phyloP scores from a whole-genome alignment of 306 rosid genomes.

The Astragalus glycyphyllos region DNA sequence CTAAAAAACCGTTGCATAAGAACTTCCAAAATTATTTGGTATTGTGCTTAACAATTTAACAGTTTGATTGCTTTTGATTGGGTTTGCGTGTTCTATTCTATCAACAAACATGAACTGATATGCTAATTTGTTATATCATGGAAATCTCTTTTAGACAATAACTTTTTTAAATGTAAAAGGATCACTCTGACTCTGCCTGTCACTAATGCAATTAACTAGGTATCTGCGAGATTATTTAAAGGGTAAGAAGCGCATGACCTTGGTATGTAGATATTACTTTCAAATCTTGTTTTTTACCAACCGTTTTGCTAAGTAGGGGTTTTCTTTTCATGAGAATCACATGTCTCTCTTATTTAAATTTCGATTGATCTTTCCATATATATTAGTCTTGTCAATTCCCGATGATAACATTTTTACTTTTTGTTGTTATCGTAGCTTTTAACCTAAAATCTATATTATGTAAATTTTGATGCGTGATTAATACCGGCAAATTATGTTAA shows the following conservation, averaged over 20 bases:
- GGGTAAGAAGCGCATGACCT: conserved; percentile 93
- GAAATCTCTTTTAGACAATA: conserved; percentile 30
- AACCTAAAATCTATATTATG: conserved; percentile 77
- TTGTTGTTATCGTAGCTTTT: conserved; percentile 58
- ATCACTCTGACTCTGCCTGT: conserved; percentile 35
- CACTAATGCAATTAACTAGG: conserved; percentile 73
- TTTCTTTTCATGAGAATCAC: conserved; percentile 33
- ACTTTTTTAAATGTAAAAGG: conserved; percentile 33
- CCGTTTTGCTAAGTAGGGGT: conserved; percentile 5
- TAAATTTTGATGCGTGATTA: too few relatives aligned
- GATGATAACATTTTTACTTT: conserved; percentile 1
- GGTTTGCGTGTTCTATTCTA: conserved; percentile 11
- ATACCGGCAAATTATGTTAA: too few relatives aligned
- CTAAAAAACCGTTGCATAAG: conserved; percentile 87
- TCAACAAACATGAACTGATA: conserved; percentile 5
- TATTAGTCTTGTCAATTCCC: conserved; percentile 1
- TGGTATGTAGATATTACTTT: conserved; percentile 61
- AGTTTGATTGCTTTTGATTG: conserved; percentile 28
- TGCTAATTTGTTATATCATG: conserved; percentile 26
- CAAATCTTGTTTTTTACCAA: conserved; percentile 8
- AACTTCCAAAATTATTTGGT: conserved; percentile 95
- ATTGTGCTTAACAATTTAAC: conserved; percentile 46
- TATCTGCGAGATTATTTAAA: conserved; percentile 87
- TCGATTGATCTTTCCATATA: conserved; percentile 9
- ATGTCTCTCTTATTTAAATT: conserved; percentile 24